A percentile compares a stretch with the other conserved stretches of the same genome.
These are phyloP conservation scores for Achlya hypogyna DNA, from an alignment of 352 stramenopile species.

Conservation along the genomic window DNA sequence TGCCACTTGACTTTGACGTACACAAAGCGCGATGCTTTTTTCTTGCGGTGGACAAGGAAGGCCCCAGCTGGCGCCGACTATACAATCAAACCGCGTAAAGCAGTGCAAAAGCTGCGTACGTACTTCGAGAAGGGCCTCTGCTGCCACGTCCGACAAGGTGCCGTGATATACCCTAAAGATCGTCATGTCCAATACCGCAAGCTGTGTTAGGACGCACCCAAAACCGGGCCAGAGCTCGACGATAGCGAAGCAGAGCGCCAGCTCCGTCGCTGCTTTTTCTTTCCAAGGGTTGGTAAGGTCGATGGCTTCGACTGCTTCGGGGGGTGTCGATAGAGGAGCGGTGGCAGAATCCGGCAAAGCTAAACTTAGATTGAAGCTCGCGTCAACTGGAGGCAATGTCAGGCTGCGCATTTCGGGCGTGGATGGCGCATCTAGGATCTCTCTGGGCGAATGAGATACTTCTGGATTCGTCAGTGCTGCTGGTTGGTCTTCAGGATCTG, in stretches of 20 bases:
- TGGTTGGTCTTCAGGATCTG: no score
- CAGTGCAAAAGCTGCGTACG: background rate
- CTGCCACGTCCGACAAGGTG: background rate
- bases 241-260: constrained; percentile 10
- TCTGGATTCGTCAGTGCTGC: no score
- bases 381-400: no score
- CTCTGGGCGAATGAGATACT: no score
- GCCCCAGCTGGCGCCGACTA: constrained; percentile 3
- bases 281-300: constrained; percentile 1
- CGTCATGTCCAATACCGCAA: background rate
- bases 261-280: constrained; percentile 1
- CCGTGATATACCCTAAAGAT: constrained; percentile 19
- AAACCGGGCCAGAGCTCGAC: constrained; percentile 4
- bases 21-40: background rate
- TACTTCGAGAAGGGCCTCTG: constrained; percentile 8
- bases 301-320: no score
- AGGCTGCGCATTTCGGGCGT: no score
- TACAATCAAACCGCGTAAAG: background rate
- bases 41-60: constrained; percentile 12
- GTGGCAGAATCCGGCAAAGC: no score
- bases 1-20: constrained; percentile 20
- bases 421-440: no score
- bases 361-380: no score
- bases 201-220: background rate
- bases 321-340: no score